Evolutionary conservation across 2,329 filamentous ascomycete genomes (phyloP).

Genomic region (Emydomyces testavorans): DNA sequence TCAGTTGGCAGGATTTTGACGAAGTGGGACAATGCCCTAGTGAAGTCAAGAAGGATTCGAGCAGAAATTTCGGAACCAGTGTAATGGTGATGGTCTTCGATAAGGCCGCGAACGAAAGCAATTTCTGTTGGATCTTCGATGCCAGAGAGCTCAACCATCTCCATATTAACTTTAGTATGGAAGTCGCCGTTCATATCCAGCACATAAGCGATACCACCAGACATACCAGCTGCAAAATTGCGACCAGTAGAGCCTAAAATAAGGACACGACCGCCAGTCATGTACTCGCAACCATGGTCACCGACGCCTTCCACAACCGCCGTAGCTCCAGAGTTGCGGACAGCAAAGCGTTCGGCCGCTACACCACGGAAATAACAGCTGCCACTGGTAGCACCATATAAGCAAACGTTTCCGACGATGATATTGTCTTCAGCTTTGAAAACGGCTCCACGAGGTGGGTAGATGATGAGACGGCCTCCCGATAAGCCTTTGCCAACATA

Average conservation of each 20-base stretch:
- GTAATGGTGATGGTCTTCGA: slow-evolving; percentile 96
- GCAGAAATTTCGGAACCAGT: slow-evolving; percentile 91
- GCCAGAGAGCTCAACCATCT: slow-evolving; percentile 86
- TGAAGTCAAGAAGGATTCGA: slow-evolving; percentile 90
- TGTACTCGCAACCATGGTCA: slow-evolving; percentile 97
- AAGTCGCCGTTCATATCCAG: slow-evolving; percentile 85
- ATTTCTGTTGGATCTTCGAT: slow-evolving; percentile 81
- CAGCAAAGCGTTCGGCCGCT: slow-evolving; percentile 89
- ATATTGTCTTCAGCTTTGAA: slow-evolving; percentile 97
- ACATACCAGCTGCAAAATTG: slow-evolving; percentile 98
- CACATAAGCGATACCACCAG: slow-evolving; percentile 90
- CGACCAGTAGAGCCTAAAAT: slow-evolving; percentile 81
- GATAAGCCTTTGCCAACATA: slow-evolving; percentile 95
- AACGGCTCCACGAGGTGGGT: slow-evolving; percentile 76
- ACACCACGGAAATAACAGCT: slow-evolving; percentile 95
- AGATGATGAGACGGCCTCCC: slow-evolving; percentile 83
- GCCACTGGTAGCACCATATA: slow-evolving; percentile 86
- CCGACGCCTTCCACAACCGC: slow-evolving; percentile 94
- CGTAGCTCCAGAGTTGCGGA: slow-evolving; percentile 89
- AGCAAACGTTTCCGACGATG: slow-evolving; percentile 82
- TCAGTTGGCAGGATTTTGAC: slow-evolving; percentile 88
- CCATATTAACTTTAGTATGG: slow-evolving; percentile 83
- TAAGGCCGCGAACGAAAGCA: slow-evolving; percentile 76
- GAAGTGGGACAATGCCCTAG: slow-evolving; percentile 75
- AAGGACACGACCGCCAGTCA: slow-evolving; percentile 88